These are phyloP conservation scores for Colletotrichum spaethianum DNA, from an alignment of 2,329 filamentous ascomycete genomes.

Conservation along the genomic window DNA sequence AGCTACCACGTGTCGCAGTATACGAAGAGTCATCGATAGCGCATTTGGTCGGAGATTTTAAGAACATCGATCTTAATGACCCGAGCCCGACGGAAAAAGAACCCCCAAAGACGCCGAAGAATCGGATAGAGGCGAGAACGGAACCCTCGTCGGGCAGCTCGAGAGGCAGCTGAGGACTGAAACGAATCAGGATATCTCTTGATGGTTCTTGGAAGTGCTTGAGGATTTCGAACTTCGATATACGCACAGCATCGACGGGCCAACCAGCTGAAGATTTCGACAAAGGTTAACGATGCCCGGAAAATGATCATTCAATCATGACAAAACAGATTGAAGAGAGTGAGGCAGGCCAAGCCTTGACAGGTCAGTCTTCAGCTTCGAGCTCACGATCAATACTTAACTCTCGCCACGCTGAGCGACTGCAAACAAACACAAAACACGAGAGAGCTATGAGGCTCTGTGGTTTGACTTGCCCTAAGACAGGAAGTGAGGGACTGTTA, in stretches of 20 bases:
- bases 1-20: not conserved
- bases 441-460: not conserved
- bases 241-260: not conserved
- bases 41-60: slow-evolving; percentile 29
- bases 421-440: not conserved
- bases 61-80: slow-evolving; percentile 19
- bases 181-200: not conserved
- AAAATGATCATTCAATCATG: not conserved
- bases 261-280: not conserved
- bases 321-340: not conserved
- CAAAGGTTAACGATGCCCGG: not conserved
- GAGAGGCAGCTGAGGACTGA: not conserved
- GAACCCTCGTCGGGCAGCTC: slow-evolving; percentile 3
- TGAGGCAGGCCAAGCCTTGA: no score
- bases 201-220: not conserved
- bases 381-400: no score
- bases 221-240: not conserved
- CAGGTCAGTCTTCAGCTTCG: no score
- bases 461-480: no score
- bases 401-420: not conserved
- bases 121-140: not conserved
- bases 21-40: slow-evolving; percentile 35
- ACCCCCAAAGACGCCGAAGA: slow-evolving; percentile 8
- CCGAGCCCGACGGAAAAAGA: not conserved
- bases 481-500: no score